These are phyloP conservation scores for Canariomyces notabilis DNA, from an alignment of 2,329 filamentous ascomycete species.

Conservation along the genomic window DNA sequence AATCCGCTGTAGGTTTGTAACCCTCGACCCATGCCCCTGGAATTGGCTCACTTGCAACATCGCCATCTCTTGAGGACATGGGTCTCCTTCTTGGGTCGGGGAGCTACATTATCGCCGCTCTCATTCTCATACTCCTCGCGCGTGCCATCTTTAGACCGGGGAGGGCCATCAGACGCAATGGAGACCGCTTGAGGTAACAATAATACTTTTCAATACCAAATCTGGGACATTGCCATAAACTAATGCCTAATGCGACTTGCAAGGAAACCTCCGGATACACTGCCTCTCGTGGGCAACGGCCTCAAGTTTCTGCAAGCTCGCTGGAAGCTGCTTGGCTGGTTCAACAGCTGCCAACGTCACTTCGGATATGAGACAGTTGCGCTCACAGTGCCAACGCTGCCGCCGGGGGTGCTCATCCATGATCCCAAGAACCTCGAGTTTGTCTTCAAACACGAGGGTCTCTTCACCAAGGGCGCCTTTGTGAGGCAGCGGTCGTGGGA, in stretches of 20 bases:
- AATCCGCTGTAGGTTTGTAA: not conserved
- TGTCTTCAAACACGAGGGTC: constrained; percentile 55
- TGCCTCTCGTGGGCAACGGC: constrained; percentile 56
- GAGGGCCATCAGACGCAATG: constrained; percentile 27
- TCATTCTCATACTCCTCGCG: constrained; percentile 16
- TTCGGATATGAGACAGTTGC: constrained; percentile 58
- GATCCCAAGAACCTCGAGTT: constrained; percentile 58
- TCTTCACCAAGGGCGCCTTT: constrained; percentile 59
- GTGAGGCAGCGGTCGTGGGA: constrained; percentile 57
- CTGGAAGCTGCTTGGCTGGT: constrained; percentile 59
- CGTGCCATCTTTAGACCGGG: constrained; percentile 6
- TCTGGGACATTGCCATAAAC: not conserved
- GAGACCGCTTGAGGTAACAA: constrained; percentile 30
- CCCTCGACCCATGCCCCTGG: not conserved
- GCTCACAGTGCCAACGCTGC: constrained; percentile 57
- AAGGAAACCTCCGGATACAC: constrained; percentile 45
- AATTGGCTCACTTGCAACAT: not conserved
- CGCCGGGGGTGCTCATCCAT: constrained; percentile 58
- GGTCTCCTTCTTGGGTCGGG: constrained; percentile 15
- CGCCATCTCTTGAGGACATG: constrained; percentile 12
- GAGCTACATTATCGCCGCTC: constrained; percentile 12
- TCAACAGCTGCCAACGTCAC: constrained; percentile 50
- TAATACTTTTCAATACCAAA: not conserved
- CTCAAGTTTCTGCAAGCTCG: constrained; percentile 56
- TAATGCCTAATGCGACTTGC: not conserved